Evolutionary conservation across 2,329 filamentous ascomycete species (phyloP).

Genomic region (Ophiostoma tasmaniense): DNA sequence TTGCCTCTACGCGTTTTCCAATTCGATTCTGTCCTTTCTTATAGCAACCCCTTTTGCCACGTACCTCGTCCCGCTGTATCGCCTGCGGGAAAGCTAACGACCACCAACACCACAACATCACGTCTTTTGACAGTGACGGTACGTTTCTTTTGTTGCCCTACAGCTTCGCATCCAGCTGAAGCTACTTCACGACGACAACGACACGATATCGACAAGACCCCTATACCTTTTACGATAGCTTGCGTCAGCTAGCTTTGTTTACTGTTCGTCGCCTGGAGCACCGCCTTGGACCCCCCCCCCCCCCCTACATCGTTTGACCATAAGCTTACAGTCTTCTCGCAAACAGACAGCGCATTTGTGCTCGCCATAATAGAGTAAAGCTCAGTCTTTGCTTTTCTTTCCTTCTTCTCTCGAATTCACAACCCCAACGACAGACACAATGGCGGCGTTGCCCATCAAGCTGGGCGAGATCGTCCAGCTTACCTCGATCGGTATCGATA

Average conservation of each 20-base stretch:
- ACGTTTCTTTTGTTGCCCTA: conserved; percentile 3
- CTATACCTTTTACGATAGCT: background rate
- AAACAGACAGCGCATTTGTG: conserved; percentile 11
- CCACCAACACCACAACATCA: background rate
- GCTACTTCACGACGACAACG: conserved; percentile 7
- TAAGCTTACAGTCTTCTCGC: background rate
- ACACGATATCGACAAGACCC: background rate
- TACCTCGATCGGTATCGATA: conserved; percentile 31
- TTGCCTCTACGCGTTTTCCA: background rate
- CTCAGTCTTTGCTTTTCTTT: background rate
- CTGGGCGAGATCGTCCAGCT: conserved; percentile 36
- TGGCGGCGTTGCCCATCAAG: conserved; percentile 34
- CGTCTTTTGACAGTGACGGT: background rate
- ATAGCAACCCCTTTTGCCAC: conserved; percentile 3
- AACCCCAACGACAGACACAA: conserved; percentile 22
- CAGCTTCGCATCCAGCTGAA: background rate
- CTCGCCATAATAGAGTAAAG: conserved; percentile 1
- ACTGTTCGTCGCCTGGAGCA: conserved; percentile 8
- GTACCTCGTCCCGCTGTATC: conserved; percentile 16
- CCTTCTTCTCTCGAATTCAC: conserved; percentile 7
- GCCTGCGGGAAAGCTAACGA: conserved; percentile 15
- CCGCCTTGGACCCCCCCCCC: background rate
- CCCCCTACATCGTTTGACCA: background rate
- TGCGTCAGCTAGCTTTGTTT: conserved; percentile 1
- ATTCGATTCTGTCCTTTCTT: conserved; percentile 7